Conservation (phyloP, 176 grass and related monocot genomes). For the Poa pratensis region DNA sequence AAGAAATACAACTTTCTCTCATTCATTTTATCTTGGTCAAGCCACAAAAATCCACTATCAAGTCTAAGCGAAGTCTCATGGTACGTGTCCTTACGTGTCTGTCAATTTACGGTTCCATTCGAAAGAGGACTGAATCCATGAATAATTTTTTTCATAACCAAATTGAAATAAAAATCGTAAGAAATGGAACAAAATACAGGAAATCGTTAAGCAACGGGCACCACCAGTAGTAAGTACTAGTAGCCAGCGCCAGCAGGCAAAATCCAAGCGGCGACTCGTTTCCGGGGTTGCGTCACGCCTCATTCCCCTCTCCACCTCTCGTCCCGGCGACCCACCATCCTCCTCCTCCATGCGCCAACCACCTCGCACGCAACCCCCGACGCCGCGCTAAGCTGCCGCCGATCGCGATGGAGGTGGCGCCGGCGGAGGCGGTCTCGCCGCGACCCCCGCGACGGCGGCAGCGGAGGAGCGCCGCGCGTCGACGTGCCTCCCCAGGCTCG, state of each 20-base stretch:
- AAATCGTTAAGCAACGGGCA: background rate
- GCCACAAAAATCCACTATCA: too few species aligned
- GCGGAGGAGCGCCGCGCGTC: slow-evolving; percentile 35
- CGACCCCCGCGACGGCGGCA: background rate
- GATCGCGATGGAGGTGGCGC: slow-evolving; percentile 47
- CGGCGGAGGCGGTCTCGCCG: background rate
- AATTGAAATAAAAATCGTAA: too few species aligned
- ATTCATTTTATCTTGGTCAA: too few species aligned
- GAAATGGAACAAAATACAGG: background rate
- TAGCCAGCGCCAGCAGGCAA: background rate
- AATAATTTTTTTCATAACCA: too few species aligned
- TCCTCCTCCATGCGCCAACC: slow-evolving; percentile 8
- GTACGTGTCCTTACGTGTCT: too few species aligned
- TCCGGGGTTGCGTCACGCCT: slow-evolving; percentile 35
- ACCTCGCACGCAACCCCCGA: background rate
- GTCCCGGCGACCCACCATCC: slow-evolving; percentile 21
- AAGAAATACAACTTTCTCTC: too few species aligned
- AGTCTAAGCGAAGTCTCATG: too few species aligned
- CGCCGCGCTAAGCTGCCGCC: slow-evolving; percentile 19
- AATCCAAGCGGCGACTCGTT: slow-evolving; percentile 22
- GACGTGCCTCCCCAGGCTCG: slow-evolving; percentile 52
- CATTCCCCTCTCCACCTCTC: background rate
- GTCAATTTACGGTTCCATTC: too few species aligned
- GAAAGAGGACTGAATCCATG: too few species aligned
- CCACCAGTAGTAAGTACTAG: too few species aligned